phyloP scores from a whole-genome alignment of 495 filamentous ascomycete species.

The Choiromyces venosus region DNA sequence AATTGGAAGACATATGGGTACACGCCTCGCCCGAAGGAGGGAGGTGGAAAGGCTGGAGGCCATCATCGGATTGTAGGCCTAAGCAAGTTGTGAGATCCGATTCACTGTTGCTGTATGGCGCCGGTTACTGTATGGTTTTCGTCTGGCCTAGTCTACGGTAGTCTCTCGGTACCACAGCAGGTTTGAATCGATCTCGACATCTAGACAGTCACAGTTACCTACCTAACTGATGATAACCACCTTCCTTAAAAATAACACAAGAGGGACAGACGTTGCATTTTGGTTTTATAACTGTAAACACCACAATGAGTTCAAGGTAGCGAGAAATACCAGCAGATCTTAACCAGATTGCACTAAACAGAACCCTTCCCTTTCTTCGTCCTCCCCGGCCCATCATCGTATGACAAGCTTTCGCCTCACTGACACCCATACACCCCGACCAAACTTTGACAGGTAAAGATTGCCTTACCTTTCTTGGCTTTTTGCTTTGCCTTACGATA shows the following conservation, averaged over 20 bases:
- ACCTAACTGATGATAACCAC: too few species aligned
- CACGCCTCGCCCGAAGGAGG: not conserved
- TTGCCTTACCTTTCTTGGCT: not conserved
- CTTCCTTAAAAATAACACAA: too few species aligned
- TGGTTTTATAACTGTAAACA: not conserved
- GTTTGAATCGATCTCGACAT: too few species aligned
- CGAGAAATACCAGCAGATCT: not conserved
- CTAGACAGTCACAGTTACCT: too few species aligned
- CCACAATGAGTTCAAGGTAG: not conserved
- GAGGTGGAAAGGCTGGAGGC: not conserved
- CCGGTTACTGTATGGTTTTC: not conserved
- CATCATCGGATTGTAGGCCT: not conserved
- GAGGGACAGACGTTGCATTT: too few species aligned
- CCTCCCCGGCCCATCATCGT: not conserved
- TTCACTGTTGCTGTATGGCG: not conserved
- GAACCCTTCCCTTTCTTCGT: not conserved
- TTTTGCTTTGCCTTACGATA: not conserved
- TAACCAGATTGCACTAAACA: not conserved
- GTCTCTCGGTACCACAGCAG: not conserved
- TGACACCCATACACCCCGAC: not conserved
- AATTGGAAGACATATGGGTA: not conserved
- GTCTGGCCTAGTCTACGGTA: not conserved
- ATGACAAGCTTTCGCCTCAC: too few species aligned
- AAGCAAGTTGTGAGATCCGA: not conserved
- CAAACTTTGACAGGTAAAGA: not conserved